phyloP scores from a whole-genome alignment of 2,329 filamentous ascomycete species.

The Davidsoniella australis region DNA sequence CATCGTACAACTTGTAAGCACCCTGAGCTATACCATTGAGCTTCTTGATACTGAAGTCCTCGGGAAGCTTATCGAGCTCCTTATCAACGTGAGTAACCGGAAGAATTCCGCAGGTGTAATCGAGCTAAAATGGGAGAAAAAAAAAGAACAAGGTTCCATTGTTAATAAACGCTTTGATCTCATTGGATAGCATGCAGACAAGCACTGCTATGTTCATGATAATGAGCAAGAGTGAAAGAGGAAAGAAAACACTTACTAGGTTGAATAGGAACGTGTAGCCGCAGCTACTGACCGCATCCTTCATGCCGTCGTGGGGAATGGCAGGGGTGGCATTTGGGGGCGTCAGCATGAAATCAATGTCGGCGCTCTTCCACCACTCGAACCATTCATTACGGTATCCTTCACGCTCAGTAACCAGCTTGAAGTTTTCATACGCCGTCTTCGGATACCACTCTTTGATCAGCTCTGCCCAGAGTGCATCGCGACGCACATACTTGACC shows the following conservation, averaged over 20 bases:
- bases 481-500: conserved; percentile 66
- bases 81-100: conserved; percentile 75
- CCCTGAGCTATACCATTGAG: conserved; percentile 68
- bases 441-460: conserved; percentile 58
- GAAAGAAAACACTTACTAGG: conserved; percentile 34
- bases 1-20: conserved; percentile 75
- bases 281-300: conserved; percentile 67
- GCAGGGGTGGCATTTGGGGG: conserved; percentile 85
- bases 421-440: conserved; percentile 64
- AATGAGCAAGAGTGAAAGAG: conserved; percentile 18
- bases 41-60: conserved; percentile 39
- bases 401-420: conserved; percentile 61
- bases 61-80: conserved; percentile 45
- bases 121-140: conserved; percentile 35
- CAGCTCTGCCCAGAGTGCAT: conserved; percentile 62
- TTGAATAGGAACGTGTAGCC: conserved; percentile 94
- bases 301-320: conserved; percentile 74
- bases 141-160: conserved; percentile 6
- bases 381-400: conserved; percentile 63
- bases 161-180: neutral
- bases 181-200: neutral
- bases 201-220: too few species aligned
- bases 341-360: conserved; percentile 63
- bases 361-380: conserved; percentile 61
- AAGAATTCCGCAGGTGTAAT: conserved; percentile 69